These are phyloP conservation scores for Neonectria hederae DNA, from an alignment of 2,329 filamentous ascomycete species.

Conservation along the genomic window DNA sequence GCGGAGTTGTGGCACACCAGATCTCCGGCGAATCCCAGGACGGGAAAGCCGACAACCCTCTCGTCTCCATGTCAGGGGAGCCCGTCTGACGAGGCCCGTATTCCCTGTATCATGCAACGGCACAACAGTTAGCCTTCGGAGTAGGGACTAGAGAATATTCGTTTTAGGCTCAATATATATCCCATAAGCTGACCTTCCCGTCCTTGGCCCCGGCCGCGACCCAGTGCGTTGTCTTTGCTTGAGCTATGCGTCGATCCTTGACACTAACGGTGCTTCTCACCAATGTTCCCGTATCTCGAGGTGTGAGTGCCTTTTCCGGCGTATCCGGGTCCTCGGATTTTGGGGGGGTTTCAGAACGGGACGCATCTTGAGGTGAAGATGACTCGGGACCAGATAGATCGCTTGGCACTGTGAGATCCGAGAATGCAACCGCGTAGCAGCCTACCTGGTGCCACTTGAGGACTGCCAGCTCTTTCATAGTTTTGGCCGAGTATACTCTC, in stretches of 20 bases:
- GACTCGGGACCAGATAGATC: constrained; percentile 32
- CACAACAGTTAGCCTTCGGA: background rate
- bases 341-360: background rate
- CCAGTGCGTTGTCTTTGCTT: constrained; percentile 82
- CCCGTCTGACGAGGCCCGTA: background rate
- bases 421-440: constrained; percentile 84
- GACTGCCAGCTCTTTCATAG: constrained; percentile 87
- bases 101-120: background rate
- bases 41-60: background rate
- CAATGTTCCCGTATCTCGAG: constrained; percentile 10
- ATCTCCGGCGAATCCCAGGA: background rate
- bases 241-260: constrained; percentile 69
- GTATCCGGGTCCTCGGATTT: background rate
- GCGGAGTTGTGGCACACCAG: background rate
- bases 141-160: background rate
- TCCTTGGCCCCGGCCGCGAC: constrained; percentile 91
- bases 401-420: constrained; percentile 47
- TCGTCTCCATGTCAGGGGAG: background rate
- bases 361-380: background rate
- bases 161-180: constrained; percentile 73
- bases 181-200: constrained; percentile 94
- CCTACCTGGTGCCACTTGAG: constrained; percentile 94
- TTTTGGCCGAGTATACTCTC: constrained; percentile 82
- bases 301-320: background rate
- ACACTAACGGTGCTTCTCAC: constrained; percentile 50